Percentiles rank a stretch among this genome's conserved stretches.
phyloP scores from a whole-genome alignment of 2,329 filamentous ascomycete species.

The Leptographium lundbergii region DNA sequence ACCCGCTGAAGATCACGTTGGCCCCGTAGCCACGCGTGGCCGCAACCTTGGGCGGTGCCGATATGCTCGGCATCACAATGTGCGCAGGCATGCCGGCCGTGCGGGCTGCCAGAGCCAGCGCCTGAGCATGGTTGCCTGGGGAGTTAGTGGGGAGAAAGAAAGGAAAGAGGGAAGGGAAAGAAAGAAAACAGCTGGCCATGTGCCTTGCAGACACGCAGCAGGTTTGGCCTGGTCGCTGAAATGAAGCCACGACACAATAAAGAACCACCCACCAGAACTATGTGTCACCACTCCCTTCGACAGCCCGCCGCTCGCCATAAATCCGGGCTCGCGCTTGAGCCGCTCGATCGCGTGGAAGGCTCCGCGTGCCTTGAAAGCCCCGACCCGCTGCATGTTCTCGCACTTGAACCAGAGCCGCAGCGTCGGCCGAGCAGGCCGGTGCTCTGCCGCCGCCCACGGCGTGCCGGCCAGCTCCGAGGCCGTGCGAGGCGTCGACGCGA shows the following conservation, averaged over 20 bases:
- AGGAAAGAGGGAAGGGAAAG: too few relatives aligned
- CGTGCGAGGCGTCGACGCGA: conserved; percentile 62
- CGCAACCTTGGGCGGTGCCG: conserved; percentile 73
- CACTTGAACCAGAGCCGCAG: conserved; percentile 86
- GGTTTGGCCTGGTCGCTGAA: too few relatives aligned
- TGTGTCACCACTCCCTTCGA: conserved; percentile 74
- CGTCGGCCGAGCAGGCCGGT: conserved; percentile 45
- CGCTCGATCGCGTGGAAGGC: conserved; percentile 76
- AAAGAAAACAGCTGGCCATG: too few relatives aligned
- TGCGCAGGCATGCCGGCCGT: conserved; percentile 64
- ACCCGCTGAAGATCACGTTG: conserved; percentile 67
- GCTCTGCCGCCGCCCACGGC: neutral
- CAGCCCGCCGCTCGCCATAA: conserved; percentile 45
- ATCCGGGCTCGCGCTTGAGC: conserved; percentile 49
- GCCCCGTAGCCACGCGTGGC: conserved; percentile 71
- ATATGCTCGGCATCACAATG: conserved; percentile 88
- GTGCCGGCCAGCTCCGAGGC: conserved; percentile 9
- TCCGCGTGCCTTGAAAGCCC: conserved; percentile 85
- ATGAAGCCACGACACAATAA: too few relatives aligned
- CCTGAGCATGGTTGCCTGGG: conserved; percentile 75
- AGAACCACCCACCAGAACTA: conserved; percentile 54
- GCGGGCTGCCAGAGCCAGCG: conserved; percentile 71
- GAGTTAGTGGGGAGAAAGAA: too few relatives aligned
- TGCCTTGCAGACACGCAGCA: too few relatives aligned
- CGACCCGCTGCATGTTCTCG: conserved; percentile 82